Evolutionary conservation across 2,329 filamentous ascomycete genomes (phyloP).

Genomic region (Cryphonectria japonica): DNA sequence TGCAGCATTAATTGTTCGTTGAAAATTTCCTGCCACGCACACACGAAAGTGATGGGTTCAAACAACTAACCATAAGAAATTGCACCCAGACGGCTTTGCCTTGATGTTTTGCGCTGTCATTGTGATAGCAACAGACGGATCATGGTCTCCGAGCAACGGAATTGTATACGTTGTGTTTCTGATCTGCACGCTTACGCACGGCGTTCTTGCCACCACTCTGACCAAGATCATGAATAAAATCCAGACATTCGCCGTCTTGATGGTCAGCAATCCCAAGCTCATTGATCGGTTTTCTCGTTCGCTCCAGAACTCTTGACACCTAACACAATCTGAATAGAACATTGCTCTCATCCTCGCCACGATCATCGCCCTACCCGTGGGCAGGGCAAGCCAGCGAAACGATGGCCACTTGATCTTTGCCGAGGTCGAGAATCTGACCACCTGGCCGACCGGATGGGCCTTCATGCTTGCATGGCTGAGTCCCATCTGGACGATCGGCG

Average conservation of each 20-base stretch:
- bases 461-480: slow-evolving; percentile 65
- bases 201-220: slow-evolving; percentile 54
- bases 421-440: slow-evolving; percentile 59
- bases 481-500: slow-evolving; percentile 65
- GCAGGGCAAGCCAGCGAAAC: slow-evolving; percentile 45
- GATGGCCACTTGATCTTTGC: slow-evolving; percentile 57
- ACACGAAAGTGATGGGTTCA: too few relatives aligned
- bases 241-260: slow-evolving; percentile 58
- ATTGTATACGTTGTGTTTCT: slow-evolving; percentile 62
- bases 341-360: slow-evolving; percentile 59
- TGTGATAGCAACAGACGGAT: slow-evolving; percentile 58
- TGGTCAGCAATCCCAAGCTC: slow-evolving; percentile 32
- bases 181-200: slow-evolving; percentile 57
- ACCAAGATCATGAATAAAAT: slow-evolving; percentile 62
- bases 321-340: slow-evolving; percentile 40
- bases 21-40: not conserved
- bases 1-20: slow-evolving; percentile 60
- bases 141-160: slow-evolving; percentile 59
- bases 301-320: not conserved
- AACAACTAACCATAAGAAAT: not conserved
- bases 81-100: slow-evolving; percentile 48
- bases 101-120: slow-evolving; percentile 63
- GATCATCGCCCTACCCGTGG: slow-evolving; percentile 60
- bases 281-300: too few relatives aligned
- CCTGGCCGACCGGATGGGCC: slow-evolving; percentile 60